A percentile compares a stretch with the other conserved stretches of the same genome.
These are phyloP conservation scores for Violaceomyces palustris DNA, from an alignment of 1,284 basidiomycete species.

Conservation along the genomic window DNA sequence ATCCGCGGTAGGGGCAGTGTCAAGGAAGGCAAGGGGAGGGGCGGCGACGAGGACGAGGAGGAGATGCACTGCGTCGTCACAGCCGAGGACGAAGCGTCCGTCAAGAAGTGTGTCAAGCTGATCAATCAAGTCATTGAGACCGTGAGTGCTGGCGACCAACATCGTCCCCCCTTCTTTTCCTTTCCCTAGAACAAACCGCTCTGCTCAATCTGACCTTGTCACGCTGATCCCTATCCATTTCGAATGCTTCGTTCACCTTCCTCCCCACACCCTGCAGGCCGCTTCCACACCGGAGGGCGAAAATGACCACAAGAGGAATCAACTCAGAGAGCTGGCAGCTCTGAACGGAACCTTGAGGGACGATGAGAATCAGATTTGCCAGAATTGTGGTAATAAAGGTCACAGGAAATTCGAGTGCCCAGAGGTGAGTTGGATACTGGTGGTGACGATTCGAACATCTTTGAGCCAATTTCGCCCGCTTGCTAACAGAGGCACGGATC, in stretches of 20 bases:
- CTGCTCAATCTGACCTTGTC: too few species aligned
- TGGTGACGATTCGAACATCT: neutral
- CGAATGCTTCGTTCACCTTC: too few species aligned
- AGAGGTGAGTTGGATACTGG: too few species aligned
- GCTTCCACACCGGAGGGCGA: constrained; percentile 98
- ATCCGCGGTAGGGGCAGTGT: constrained; percentile 98
- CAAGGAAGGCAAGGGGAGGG: constrained; percentile 93
- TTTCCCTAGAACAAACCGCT: too few species aligned
- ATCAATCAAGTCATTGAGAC: constrained; percentile 99
- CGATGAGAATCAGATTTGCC: constrained; percentile 98
- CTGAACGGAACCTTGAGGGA: constrained; percentile 98
- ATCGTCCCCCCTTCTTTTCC: constrained; percentile 30
- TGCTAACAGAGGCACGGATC: too few species aligned
- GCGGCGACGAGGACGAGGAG: constrained; percentile 88
- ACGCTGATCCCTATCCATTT: too few species aligned
- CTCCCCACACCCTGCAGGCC: too few species aligned
- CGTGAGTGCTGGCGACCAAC: too few species aligned
- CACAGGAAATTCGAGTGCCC: constrained; percentile 53
- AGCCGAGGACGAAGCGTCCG: constrained; percentile 86
- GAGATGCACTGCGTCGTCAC: constrained; percentile 97
- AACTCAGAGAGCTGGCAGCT: constrained; percentile 93
- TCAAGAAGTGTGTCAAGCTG: constrained; percentile 80
- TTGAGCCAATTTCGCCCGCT: neutral
- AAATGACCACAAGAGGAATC: constrained; percentile 98
- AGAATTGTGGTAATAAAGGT: constrained; percentile 90